Evolutionary conservation across 2,329 filamentous ascomycete species (phyloP).

Genomic region (Neofusicoccum laricinum): DNA sequence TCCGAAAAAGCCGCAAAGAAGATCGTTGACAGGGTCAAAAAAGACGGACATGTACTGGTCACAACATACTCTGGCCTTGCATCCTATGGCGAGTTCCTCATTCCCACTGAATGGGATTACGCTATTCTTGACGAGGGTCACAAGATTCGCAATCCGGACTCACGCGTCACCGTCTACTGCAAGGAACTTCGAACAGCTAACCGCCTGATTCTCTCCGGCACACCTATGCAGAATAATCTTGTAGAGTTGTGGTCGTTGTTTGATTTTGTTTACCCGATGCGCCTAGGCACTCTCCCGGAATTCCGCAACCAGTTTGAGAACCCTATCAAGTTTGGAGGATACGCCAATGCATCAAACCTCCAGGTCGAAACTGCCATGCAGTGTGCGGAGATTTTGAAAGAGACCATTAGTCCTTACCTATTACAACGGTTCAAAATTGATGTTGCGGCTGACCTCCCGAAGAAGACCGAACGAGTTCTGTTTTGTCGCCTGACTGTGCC

Average conservation of each 20-base stretch:
- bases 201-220: slow-evolving; percentile 89
- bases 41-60: slow-evolving; percentile 86
- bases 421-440: slow-evolving; percentile 91
- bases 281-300: slow-evolving; percentile 83
- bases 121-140: slow-evolving; percentile 95
- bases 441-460: slow-evolving; percentile 87
- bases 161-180: slow-evolving; percentile 89
- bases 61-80: slow-evolving; percentile 97
- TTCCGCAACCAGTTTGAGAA: slow-evolving; percentile 92
- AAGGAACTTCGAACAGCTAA: slow-evolving; percentile 91
- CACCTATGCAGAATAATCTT: slow-evolving; percentile 96
- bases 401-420: slow-evolving; percentile 89
- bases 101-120: slow-evolving; percentile 86
- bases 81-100: slow-evolving; percentile 79
- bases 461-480: slow-evolving; percentile 93
- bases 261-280: slow-evolving; percentile 97
- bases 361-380: slow-evolving; percentile 93
- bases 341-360: slow-evolving; percentile 90
- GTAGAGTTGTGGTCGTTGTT: slow-evolving; percentile 96
- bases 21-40: slow-evolving; percentile 77
- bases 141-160: slow-evolving; percentile 96
- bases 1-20: slow-evolving; percentile 68
- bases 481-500: slow-evolving; percentile 87
- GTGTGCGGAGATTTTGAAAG: slow-evolving; percentile 90
- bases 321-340: slow-evolving; percentile 88